Base-by-base conservation (phyloP, 176 grass and related monocot species). In the Elymus sibiricus region DNA sequence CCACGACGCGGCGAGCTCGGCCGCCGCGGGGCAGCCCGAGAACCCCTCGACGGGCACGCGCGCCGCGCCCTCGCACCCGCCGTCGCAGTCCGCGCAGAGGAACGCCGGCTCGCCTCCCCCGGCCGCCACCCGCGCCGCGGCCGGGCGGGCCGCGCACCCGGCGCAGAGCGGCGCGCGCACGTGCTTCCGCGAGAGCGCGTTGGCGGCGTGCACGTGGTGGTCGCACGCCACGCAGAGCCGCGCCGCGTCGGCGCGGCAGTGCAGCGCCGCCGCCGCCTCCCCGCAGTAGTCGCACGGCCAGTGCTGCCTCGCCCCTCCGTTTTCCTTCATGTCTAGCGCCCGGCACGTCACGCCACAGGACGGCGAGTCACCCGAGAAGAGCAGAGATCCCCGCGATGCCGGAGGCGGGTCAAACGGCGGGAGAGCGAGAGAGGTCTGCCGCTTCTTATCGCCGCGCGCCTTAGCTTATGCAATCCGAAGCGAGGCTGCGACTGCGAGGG, bases 171-270 rank as follows among this genome's bases (percentile, higher is more conserved):
- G 90, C 39, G 87, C 76, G 4, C 93, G 93, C 67, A 90, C 78
- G 87, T 94, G 93, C 85, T 92, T 92, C 59, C 85, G 40, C 9
- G 90, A 94, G 4, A 94, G 85, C 47, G 85, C 87, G 90, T 92
- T 94, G 39, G 87, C 93, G 32, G 85, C 87, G 90, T 94, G 93
- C 79, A 94, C 93, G 90, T 90, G 90, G 53, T 87, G 90, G 88
- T 94, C 93, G 88, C 93, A 94, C 19, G 82, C 81, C 1, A 94
- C 87, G 82, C 93, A 92, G 26, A 94, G 79, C 8, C 93, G 82
- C 71, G 93, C 93, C 7, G 82, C 82, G 85, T 95, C 93, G 28
- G 93, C 93, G 6, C 85, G 85, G 90, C 93, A 95, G 88, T 92
- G 90, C 88, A 95, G 74, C 82, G 83, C 87, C 79, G 93, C 93